These are phyloP conservation scores for Saccharomycopsis javanensis DNA, from an alignment of 805 yeast genomes.

Conservation along the genomic window DNA sequence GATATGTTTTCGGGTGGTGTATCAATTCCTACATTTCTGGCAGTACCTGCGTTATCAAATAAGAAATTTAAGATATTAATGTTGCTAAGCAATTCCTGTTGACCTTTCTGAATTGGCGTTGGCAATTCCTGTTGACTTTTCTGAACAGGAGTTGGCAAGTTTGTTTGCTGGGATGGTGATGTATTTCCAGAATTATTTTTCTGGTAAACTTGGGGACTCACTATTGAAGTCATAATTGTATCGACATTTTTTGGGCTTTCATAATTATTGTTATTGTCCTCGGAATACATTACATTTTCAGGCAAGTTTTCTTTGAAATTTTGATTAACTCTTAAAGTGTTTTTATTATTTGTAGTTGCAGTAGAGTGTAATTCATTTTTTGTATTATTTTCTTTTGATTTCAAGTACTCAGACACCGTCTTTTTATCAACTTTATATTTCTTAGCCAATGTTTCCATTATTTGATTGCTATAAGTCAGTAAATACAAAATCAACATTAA, in stretches of 20 bases:
- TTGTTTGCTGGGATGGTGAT: background rate
- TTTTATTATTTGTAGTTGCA: background rate
- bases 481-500: slow-evolving; percentile 49
- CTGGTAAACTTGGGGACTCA: background rate
- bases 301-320: no score
- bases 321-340: background rate
- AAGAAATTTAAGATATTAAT: slow-evolving; percentile 7
- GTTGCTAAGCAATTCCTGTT: slow-evolving; percentile 1
- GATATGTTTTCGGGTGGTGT: background rate
- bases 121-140: background rate
- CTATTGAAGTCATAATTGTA: background rate
- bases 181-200: background rate
- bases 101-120: background rate
- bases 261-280: background rate
- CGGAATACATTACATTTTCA: background rate
- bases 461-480: slow-evolving; percentile 52
- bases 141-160: no score
- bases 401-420: background rate
- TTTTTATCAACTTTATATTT: slow-evolving; percentile 5
- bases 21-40: background rate
- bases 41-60: slow-evolving; percentile 8
- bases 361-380: background rate
- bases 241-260: background rate
- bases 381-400: background rate
- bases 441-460: slow-evolving; percentile 22